Base-by-base conservation (phyloP, 148 eudicot genomes). In the Rhododendron vialii region DNA sequence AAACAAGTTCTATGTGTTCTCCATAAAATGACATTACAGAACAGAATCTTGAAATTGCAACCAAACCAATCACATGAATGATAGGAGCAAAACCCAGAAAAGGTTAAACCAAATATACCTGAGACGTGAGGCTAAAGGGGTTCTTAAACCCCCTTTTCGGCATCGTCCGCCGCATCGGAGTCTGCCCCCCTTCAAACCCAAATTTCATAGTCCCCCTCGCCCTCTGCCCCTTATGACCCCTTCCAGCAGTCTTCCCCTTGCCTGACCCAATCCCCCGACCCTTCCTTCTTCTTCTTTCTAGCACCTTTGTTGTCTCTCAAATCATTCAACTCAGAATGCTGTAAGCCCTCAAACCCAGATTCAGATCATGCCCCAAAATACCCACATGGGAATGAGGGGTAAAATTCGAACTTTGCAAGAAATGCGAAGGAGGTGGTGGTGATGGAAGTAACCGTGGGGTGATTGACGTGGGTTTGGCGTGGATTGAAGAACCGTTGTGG, bases 191-290 rank as follows among this genome's bases (percentile, higher is more conserved):
- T 88, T 96, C 99, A 59, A 96, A 96, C 14, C 99, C 99, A 53
- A 96, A 94, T 88, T 95, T 96, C 78, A 71, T 77, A 26, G 98
- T 95, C 4, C 99, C 99, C 76, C 99, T 93, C 33, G 99, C 99
- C 85, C 92, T 94, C 95, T 96, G 99, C 53, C 99, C 99, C 91
- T 96, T 96, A 81, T 96, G 99, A 28, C 99, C 99, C 41, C 99
- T 90, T 1, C 99, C 99, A 3, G 97, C 99, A 0, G 99, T 96
- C 91, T 96, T 96, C 14, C 99, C 99, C 65, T 95, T 91, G 51
- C 99, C 98, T 24, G 99, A 96, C 91, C 99, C 98, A 43, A 96
- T 95, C 61, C 99, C 99, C 11, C 99, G 92, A 10, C 99, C 99
- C 88, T 95, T 95, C 65, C 99, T 89, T 96, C 95, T 96, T 96